Base-by-base conservation (phyloP, 768 basidiomycete species). In the Austroboletus festivus region DNA sequence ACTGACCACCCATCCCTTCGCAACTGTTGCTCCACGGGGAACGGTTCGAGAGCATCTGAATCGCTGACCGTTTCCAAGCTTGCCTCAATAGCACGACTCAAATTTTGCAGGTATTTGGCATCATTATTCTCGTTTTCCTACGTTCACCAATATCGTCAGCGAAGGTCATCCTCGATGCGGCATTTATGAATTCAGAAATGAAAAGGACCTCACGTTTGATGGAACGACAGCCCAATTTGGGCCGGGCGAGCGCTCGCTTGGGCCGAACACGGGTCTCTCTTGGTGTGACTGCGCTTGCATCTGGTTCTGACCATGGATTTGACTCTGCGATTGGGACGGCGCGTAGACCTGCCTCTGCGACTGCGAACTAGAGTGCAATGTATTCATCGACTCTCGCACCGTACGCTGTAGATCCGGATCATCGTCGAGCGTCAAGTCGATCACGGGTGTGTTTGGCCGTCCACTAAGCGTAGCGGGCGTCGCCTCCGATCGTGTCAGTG, bases 71-170 rank as follows among this genome's bases (percentile, higher is more conserved):
- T 60, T 18, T 80, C 73, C 47, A 88, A 68, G 61, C 85, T 87
- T 5, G 81, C 85, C 64, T 84, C 78, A 37, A 89, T 86, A 1
- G 85, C 87, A 22, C 82, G 80, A 55, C 78, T 81, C 65, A 89
- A 68, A 30, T 73, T 74, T 41, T 82, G 78, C 37, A 86, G 76
- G n/a, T 85, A 83, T 20, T 74, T 74, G 2, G 73, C 73, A 19
- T 76, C 68, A 26, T 46, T 63, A 46, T 52, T 60, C 48, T 64
- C 64, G 42, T 62, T 68, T 73, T 73, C 55, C 60, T 55, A 48
- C 33, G 9, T n/a, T n/a, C 18, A 16, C 18, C 1, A 13, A 11
- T 11, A 12, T 10, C 30, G 30, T 59, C 24, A 51, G 20, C 26
- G 18, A 44, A 22, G 7, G 28, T n/a, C n/a, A n/a, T n/a, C n/a